These are phyloP conservation scores for Candida stauntonica DNA, from an alignment of 805 yeast species.

Conservation along the genomic window DNA sequence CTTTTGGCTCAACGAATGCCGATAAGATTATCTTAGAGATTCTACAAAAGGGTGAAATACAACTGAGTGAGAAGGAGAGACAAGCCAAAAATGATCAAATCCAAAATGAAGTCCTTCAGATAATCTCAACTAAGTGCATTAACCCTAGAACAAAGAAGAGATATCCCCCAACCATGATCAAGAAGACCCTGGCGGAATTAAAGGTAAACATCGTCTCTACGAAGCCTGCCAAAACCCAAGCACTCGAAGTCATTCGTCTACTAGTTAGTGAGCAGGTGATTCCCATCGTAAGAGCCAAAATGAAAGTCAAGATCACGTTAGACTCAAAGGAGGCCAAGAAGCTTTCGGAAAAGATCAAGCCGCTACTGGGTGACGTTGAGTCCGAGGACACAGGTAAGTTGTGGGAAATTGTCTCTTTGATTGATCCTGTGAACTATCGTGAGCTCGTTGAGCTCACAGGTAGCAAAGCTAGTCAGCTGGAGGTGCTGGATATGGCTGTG, in stretches of 20 bases:
- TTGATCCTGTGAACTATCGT: conserved; percentile 83
- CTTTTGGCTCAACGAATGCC: conserved; percentile 72
- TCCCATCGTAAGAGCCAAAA: conserved; percentile 91
- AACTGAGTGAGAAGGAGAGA: conserved; percentile 90
- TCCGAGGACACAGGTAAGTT: conserved; percentile 38
- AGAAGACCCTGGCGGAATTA: conserved; percentile 72
- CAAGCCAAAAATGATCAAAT: conserved; percentile 67
- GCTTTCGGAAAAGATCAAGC: conserved; percentile 38
- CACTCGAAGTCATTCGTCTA: conserved; percentile 82
- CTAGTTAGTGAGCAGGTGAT: conserved; percentile 75
- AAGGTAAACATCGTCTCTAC: conserved; percentile 74
- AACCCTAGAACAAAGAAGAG: conserved; percentile 87
- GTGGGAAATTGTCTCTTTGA: conserved; percentile 60
- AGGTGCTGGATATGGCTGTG: conserved; percentile 87
- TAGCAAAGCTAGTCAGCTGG: conserved; percentile 59
- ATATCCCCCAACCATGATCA: conserved; percentile 92
- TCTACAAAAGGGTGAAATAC: conserved; percentile 87
- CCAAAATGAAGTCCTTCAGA: conserved; percentile 76
- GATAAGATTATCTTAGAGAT: conserved; percentile 78
- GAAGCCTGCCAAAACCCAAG: conserved; percentile 80
- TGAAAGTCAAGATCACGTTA: conserved; percentile 73
- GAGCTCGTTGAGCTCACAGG: conserved; percentile 57
- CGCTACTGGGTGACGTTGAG: conserved; percentile 39
- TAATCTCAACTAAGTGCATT: conserved; percentile 84
- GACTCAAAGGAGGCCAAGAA: conserved; percentile 48